Conservation (phyloP, 768 basidiomycete genomes). For the Suillus placidus region DNA sequence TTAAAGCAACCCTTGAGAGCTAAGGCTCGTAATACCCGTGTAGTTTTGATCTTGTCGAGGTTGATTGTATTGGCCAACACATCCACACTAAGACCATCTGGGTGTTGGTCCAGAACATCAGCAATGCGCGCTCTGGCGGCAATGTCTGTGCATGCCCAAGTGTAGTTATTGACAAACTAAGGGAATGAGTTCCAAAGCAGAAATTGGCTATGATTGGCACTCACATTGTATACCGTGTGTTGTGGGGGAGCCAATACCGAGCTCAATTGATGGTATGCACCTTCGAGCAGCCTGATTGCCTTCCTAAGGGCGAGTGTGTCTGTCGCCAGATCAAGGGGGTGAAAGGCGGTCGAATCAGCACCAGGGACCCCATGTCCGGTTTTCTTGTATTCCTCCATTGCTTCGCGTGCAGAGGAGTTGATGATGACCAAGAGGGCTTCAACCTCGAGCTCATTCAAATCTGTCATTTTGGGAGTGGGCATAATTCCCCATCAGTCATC, state of each 20-base stretch:
- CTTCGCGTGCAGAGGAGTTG: conserved; percentile 30
- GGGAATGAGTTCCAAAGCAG: not conserved
- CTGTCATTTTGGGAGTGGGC: not conserved
- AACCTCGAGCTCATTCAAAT: conserved; percentile 26
- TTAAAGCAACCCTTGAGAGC: conserved; percentile 34
- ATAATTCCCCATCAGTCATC: not conserved
- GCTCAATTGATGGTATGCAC: conserved; percentile 29
- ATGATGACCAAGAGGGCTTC: conserved; percentile 35
- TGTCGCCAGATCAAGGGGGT: conserved; percentile 25
- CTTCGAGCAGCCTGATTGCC: conserved; percentile 29
- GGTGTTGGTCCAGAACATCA: conserved; percentile 27
- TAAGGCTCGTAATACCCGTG: conserved; percentile 34
- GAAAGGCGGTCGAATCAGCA: conserved; percentile 22
- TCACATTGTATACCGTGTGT: conserved; percentile 29
- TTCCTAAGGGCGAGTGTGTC: conserved; percentile 28
- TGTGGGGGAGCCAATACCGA: conserved; percentile 30
- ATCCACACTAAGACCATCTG: conserved; percentile 30
- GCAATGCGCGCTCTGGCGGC: conserved; percentile 28
- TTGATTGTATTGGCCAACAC: conserved; percentile 27
- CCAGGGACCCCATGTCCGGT: conserved; percentile 25
- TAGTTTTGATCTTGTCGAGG: conserved; percentile 31
- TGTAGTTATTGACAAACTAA: conserved; percentile 25
- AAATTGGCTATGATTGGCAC: not conserved
- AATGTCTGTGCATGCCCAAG: conserved; percentile 30
- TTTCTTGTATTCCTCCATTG: conserved; percentile 31